phyloP scores from a whole-genome alignment of 2,329 filamentous ascomycete species.

The Dryadomyces quercivorus region DNA sequence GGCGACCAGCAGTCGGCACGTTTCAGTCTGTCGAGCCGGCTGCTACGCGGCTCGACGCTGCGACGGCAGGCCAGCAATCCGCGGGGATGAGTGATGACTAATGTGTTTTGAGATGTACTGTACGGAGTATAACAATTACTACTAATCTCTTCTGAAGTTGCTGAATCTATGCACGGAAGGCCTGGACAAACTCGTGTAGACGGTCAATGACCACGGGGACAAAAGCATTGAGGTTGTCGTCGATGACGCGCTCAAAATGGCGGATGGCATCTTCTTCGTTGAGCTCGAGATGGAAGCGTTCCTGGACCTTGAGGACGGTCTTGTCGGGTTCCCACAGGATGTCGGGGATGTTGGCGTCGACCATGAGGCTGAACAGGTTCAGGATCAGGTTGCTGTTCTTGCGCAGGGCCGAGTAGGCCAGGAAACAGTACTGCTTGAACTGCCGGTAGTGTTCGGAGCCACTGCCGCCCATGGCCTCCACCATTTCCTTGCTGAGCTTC shows the following conservation, averaged over 20 bases:
- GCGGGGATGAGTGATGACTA: too few species aligned
- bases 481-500: slow-evolving; percentile 97
- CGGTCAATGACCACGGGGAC: slow-evolving; percentile 92
- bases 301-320: slow-evolving; percentile 87
- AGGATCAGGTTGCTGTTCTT: slow-evolving; percentile 86
- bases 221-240: slow-evolving; percentile 78
- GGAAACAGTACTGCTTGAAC: slow-evolving; percentile 94
- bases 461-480: slow-evolving; percentile 91
- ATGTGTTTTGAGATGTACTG: too few species aligned
- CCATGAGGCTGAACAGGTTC: slow-evolving; percentile 93
- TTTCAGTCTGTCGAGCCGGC: slow-evolving; percentile 36
- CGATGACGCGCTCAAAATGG: slow-evolving; percentile 79
- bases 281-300: slow-evolving; percentile 84
- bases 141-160: too few species aligned
- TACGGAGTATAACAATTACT: too few species aligned
- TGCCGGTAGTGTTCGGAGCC: slow-evolving; percentile 69
- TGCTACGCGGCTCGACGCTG: slow-evolving; percentile 16
- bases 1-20: slow-evolving; percentile 23
- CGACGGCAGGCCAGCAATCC: slow-evolving; percentile 3
- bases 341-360: slow-evolving; percentile 93
- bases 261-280: slow-evolving; percentile 85
- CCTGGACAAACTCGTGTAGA: slow-evolving; percentile 86
- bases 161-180: slow-evolving; percentile 72
- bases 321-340: slow-evolving; percentile 88
- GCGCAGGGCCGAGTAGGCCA: slow-evolving; percentile 80